Base-by-base conservation (phyloP, 495 filamentous ascomycete genomes). In the Penicillium silybi region DNA sequence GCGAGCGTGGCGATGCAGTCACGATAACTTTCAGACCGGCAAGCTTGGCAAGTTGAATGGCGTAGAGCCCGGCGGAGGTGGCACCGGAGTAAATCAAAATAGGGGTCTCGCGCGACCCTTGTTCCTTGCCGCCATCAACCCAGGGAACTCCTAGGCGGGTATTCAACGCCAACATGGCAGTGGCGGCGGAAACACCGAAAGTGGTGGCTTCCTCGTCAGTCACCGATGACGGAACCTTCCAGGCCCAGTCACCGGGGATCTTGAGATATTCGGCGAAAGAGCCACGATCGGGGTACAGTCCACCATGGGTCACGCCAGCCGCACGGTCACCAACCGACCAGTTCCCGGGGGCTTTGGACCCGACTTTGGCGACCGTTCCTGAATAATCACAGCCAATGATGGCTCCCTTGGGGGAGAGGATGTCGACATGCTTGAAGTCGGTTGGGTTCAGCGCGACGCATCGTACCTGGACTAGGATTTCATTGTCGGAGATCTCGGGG, bases 351-450 rank as follows among this genome's bases (percentile, higher is more conserved):
- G 23, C 40, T 0, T 44, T 45, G 19, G 19, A 8, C n/a, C 44
- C 56, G 32, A 83, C 66, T 44, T 66, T 58, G 20, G 71, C 73
- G 23, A 84, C 72, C 0, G 66, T 61, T 19, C 81, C 81, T 4
- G 78, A 63, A 58, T 71, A 81, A 54, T 83, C 80, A 52, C 78
- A 76, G 53, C 81, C 81, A n/a, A 73, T 67, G 22, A 76, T 71
- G 29, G 62, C 47, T n/a, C 64, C 64, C 1, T 34, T 46, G 2
- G 61, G 55, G 11, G 56, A 52, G 5, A 62, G 17, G 2, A 47
- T n/a, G 39, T 77, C 72, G 25, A 81, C 57, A 27, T 74, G 67
- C 57, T 83, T 83, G 68, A 71, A 80, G 64, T 79, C 80, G 4
- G 71, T 80, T n/a, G 80, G 79, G 46, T 83, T 83, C 23, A 81